Evolutionary conservation across 1,139 yeast species (phyloP).

Genomic region (Nakaseomyces bracarensis): DNA sequence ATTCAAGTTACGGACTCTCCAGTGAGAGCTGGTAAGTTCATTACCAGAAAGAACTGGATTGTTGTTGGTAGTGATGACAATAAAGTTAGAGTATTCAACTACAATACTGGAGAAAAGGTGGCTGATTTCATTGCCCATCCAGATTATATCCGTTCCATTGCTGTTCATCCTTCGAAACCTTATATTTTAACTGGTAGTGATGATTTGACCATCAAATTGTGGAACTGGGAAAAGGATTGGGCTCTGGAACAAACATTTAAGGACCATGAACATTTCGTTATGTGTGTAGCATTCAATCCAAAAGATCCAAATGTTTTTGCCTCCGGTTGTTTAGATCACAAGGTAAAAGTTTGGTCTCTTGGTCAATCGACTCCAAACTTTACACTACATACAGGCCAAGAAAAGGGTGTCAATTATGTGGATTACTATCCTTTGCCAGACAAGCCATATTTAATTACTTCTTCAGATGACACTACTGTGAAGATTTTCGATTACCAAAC

Average conservation of each 20-base stretch:
- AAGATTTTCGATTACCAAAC: slow-evolving; percentile 98
- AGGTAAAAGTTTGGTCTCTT: slow-evolving; percentile 93
- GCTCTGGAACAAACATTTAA: slow-evolving; percentile 80
- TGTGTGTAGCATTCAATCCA: slow-evolving; percentile 92
- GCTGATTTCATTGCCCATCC: slow-evolving; percentile 97
- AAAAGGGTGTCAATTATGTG: slow-evolving; percentile 90
- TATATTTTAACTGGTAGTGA: slow-evolving; percentile 84
- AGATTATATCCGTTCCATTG: slow-evolving; percentile 85
- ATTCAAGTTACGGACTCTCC: slow-evolving; percentile 92
- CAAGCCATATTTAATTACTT: slow-evolving; percentile 87
- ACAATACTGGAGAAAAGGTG: slow-evolving; percentile 90
- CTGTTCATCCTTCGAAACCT: slow-evolving; percentile 91
- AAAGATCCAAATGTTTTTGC: slow-evolving; percentile 98
- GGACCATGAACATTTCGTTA: slow-evolving; percentile 93
- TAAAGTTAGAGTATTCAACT: slow-evolving; percentile 85
- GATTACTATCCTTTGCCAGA: slow-evolving; percentile 96
- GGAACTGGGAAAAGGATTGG: slow-evolving; percentile 98
- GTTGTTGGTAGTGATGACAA: slow-evolving; percentile 95
- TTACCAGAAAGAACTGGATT: slow-evolving; percentile 96
- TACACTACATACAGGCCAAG: slow-evolving; percentile 83
- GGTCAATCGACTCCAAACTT: slow-evolving; percentile 87
- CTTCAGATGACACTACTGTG: slow-evolving; percentile 87
- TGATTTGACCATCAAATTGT: slow-evolving; percentile 81
- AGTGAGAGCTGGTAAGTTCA: slow-evolving; percentile 88
- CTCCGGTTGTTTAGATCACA: slow-evolving; percentile 89